Evolutionary conservation across 805 yeast genomes (phyloP).

Genomic region (Clavispora vitiphila): DNA sequence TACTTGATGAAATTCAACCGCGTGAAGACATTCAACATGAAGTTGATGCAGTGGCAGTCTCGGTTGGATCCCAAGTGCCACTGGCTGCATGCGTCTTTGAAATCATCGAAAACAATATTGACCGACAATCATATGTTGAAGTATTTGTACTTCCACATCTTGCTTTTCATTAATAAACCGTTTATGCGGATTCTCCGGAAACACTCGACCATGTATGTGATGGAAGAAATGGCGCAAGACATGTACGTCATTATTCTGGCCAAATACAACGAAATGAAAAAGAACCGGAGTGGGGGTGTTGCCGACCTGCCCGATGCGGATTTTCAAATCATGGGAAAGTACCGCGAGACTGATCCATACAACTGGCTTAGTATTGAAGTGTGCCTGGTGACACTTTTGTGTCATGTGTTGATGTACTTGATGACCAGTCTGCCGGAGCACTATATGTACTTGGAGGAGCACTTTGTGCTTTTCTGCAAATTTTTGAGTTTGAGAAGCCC

Average conservation of each 20-base stretch:
- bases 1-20: conserved; percentile 16
- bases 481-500: conserved; percentile 9
- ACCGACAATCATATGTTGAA: conserved; percentile 15
- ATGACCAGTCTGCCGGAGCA: conserved; percentile 15
- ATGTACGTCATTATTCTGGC: conserved; percentile 9
- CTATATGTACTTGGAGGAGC: conserved; percentile 13
- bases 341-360: conserved; percentile 5
- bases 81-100: conserved; percentile 14
- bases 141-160: conserved; percentile 11
- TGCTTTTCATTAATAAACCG: conserved; percentile 15
- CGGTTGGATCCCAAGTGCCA: conserved; percentile 9
- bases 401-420: conserved; percentile 11
- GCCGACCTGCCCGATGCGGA: neutral
- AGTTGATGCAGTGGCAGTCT: conserved; percentile 14
- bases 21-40: conserved; percentile 13
- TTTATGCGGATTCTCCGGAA: conserved; percentile 16
- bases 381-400: conserved; percentile 12
- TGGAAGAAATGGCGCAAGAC: conserved; percentile 16
- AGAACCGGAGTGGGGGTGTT: neutral
- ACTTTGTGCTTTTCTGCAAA: conserved; percentile 11
- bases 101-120: conserved; percentile 8
- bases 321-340: neutral
- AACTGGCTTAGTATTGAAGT: conserved; percentile 13
- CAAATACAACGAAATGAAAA: conserved; percentile 7
- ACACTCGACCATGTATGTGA: conserved; percentile 12